Percentiles rank a stretch among this genome's conserved stretches.
phyloP scores from a whole-genome alignment of 2,329 filamentous ascomycete genomes.

The Cladophialophora chaetospira region DNA sequence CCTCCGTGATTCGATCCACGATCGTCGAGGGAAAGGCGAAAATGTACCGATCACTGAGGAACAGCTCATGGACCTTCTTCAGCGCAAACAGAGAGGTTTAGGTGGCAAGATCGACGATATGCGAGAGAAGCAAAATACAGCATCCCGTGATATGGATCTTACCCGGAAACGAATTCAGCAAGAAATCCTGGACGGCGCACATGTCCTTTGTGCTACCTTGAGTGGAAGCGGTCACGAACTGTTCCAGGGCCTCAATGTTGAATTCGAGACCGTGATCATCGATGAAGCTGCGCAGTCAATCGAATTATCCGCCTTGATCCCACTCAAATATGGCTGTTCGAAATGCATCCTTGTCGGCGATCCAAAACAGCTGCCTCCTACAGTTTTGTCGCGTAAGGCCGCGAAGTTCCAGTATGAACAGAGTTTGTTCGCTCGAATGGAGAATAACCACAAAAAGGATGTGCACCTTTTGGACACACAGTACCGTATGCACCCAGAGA shows the following conservation, averaged over 20 bases:
- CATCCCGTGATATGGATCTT: slow-evolving; percentile 81
- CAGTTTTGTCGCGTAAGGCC: slow-evolving; percentile 90
- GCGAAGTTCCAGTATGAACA: slow-evolving; percentile 94
- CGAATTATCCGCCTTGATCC: slow-evolving; percentile 92
- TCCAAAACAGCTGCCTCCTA: slow-evolving; percentile 94
- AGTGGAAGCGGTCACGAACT: slow-evolving; percentile 97
- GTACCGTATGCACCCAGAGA: slow-evolving; percentile 98
- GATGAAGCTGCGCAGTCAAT: slow-evolving; percentile 98
- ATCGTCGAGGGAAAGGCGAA: slow-evolving; percentile 58
- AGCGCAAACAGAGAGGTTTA: slow-evolving; percentile 73
- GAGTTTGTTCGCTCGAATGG: slow-evolving; percentile 97
- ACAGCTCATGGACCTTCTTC: slow-evolving; percentile 75
- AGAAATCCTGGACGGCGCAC: slow-evolving; percentile 83
- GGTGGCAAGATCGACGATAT: slow-evolving; percentile 83
- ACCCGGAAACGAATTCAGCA: slow-evolving; percentile 83
- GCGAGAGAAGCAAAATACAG: slow-evolving; percentile 81
- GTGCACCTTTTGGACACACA: slow-evolving; percentile 96
- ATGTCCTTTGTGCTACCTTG: slow-evolving; percentile 92
- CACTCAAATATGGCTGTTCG: slow-evolving; percentile 92
- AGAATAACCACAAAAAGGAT: slow-evolving; percentile 82
- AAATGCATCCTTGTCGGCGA: slow-evolving; percentile 98
- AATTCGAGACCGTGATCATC: slow-evolving; percentile 98
- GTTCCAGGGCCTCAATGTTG: slow-evolving; percentile 90
- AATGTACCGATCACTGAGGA: slow-evolving; percentile 58
- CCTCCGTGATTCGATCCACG: slow-evolving; percentile 71